phyloP scores from a whole-genome alignment of 768 basidiomycete genomes.

The Botryobasidium botryosum region DNA sequence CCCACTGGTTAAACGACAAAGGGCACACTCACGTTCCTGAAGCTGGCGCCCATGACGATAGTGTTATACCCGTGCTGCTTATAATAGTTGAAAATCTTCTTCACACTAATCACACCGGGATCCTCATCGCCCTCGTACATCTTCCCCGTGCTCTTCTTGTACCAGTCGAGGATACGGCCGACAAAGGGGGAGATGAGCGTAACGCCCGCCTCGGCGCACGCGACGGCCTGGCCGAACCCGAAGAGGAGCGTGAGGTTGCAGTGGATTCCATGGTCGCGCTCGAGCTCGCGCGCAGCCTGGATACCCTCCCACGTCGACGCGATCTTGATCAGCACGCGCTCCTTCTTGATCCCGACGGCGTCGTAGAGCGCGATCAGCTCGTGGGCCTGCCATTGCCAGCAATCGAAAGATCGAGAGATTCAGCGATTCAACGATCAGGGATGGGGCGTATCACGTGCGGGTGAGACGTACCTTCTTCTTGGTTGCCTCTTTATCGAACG shows the following conservation, averaged over 20 bases:
- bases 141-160: slow-evolving; percentile 81
- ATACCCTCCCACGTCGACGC: slow-evolving; percentile 99
- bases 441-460: too few relatives aligned
- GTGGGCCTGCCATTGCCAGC: slow-evolving; percentile 23
- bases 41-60: slow-evolving; percentile 99
- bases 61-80: slow-evolving; percentile 97
- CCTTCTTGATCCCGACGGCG: slow-evolving; percentile 81
- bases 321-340: slow-evolving; percentile 96
- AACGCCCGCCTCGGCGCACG: slow-evolving; percentile 94
- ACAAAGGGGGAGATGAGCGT: slow-evolving; percentile 99
- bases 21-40: slow-evolving; percentile 69
- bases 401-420: too few relatives aligned
- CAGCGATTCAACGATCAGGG: too few relatives aligned
- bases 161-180: slow-evolving; percentile 98
- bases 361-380: slow-evolving; percentile 85
- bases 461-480: slow-evolving; percentile 54
- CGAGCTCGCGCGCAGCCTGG: slow-evolving; percentile 93
- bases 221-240: slow-evolving; percentile 96
- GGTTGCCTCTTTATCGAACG: slow-evolving; percentile 86
- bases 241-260: slow-evolving; percentile 98
- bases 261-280: slow-evolving; percentile 84
- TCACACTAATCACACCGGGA: slow-evolving; percentile 90
- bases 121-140: slow-evolving; percentile 81
- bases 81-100: slow-evolving; percentile 98
- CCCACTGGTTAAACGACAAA: not conserved